Conservation (phyloP, 1,284 basidiomycete genomes). For the Hemileia vastatrix region DNA sequence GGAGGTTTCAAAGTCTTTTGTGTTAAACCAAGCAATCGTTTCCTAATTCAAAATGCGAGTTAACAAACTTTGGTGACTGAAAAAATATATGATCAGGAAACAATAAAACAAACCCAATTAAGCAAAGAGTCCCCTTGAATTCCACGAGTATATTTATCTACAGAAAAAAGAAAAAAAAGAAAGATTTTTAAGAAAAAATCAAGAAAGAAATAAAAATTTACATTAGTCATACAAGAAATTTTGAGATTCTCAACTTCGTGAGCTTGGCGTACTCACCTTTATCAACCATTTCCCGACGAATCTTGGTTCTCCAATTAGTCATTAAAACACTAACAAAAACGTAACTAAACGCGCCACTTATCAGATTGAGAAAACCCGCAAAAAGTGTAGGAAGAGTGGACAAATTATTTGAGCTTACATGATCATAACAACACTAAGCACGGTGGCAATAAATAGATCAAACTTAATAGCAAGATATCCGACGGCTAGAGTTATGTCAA, state of each 20-base stretch:
- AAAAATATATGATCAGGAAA: slow-evolving; percentile 18
- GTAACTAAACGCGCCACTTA: too few relatives aligned
- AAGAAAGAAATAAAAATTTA: neutral
- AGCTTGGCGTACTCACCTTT: slow-evolving; percentile 5
- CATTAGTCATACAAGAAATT: neutral
- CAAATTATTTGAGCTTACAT: slow-evolving; percentile 9
- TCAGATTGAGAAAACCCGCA: slow-evolving; percentile 24
- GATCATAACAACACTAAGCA: slow-evolving; percentile 20
- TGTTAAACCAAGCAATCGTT: slow-evolving; percentile 62
- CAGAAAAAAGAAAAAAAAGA: neutral
- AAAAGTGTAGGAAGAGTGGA: slow-evolving; percentile 32
- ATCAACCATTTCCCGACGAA: slow-evolving; percentile 31
- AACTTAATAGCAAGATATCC: slow-evolving; percentile 20
- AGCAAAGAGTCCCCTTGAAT: slow-evolving; percentile 17
- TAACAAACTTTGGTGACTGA: slow-evolving; percentile 46
- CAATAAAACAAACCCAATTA: slow-evolving; percentile 51
- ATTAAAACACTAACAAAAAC: slow-evolving; percentile 47
- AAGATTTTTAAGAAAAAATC: neutral
- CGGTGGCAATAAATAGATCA: slow-evolving; percentile 16
- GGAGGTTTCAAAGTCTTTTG: slow-evolving; percentile 65
- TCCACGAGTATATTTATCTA: slow-evolving; percentile 21
- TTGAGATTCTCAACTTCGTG: neutral
- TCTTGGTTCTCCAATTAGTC: slow-evolving; percentile 60
- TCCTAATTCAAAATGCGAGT: slow-evolving; percentile 41
- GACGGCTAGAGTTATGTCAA: slow-evolving; percentile 21